Evolutionary conservation across 2,329 filamentous ascomycete genomes (phyloP).

Genomic region (Colletotrichum spaethianum): DNA sequence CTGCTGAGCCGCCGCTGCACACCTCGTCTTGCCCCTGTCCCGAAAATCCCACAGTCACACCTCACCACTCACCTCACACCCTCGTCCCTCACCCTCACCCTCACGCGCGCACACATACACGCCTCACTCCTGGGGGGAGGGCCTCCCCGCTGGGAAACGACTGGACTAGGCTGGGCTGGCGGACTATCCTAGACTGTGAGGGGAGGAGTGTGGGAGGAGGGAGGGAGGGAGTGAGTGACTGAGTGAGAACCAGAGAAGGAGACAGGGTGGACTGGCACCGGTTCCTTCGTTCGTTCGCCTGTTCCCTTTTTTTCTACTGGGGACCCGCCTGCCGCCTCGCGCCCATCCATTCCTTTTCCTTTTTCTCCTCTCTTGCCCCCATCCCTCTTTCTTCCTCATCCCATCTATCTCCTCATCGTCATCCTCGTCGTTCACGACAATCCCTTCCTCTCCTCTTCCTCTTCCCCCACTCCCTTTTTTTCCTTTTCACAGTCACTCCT

Average conservation of each 20-base stretch:
- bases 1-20: conserved; percentile 34
- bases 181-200: background rate
- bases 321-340: conserved; percentile 31
- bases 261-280: conserved; percentile 36
- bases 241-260: conserved; percentile 1
- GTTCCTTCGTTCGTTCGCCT: conserved; percentile 35
- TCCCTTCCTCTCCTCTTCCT: conserved; percentile 54
- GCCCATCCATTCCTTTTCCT: conserved; percentile 46
- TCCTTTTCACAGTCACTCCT: conserved; percentile 66
- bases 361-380: conserved; percentile 45
- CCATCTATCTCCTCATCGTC: conserved; percentile 50
- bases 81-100: conserved; percentile 1
- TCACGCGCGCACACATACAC: conserved; percentile 13
- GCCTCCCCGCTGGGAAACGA: conserved; percentile 23
- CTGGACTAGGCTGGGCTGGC: conserved; percentile 11
- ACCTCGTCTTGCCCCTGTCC: conserved; percentile 8
- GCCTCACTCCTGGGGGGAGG: conserved; percentile 31
- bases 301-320: conserved; percentile 29
- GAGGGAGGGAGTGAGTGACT: background rate
- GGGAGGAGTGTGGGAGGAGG: conserved; percentile 1
- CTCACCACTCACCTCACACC: background rate
- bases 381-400: conserved; percentile 53
- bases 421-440: conserved; percentile 52
- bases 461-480: conserved; percentile 56
- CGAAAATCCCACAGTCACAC: background rate